Conservation (phyloP, 2,329 filamentous ascomycete species). For the Fusarium aywerte region DNA sequence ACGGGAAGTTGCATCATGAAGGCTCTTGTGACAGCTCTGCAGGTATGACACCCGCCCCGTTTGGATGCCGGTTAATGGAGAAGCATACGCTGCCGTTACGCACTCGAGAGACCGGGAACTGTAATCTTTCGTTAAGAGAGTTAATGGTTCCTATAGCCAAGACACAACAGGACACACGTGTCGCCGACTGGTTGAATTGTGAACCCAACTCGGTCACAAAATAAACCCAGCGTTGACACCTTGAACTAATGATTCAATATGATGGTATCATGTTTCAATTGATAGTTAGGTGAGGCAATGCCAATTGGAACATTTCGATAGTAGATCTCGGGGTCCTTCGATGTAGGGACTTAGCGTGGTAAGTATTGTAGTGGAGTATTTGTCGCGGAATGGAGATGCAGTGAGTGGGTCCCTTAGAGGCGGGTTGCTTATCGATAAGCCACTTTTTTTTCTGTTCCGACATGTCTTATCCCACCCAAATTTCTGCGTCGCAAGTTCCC, state of each 20-base stretch:
- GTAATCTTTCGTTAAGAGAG: background rate
- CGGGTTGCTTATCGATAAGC: slow-evolving; percentile 49
- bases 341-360: background rate
- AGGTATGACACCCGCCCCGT: slow-evolving; percentile 29
- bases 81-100: slow-evolving; percentile 26
- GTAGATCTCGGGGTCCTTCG: background rate
- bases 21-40: slow-evolving; percentile 14
- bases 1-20: slow-evolving; percentile 24
- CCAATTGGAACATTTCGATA: background rate
- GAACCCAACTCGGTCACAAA: slow-evolving; percentile 15
- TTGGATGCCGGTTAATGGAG: background rate
- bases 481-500: slow-evolving; percentile 32
- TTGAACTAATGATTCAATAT: background rate
- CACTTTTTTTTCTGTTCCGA: slow-evolving; percentile 39
- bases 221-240: background rate
- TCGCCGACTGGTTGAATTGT: slow-evolving; percentile 33
- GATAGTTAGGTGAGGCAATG: background rate
- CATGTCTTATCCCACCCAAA: slow-evolving; percentile 38
- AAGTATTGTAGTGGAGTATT: background rate
- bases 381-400: background rate
- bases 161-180: slow-evolving; percentile 38
- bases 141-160: slow-evolving; percentile 17
- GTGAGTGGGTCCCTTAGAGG: slow-evolving; percentile 6
- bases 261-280: background rate
- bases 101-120: slow-evolving; percentile 4